Conservation (phyloP, 176 grass and related monocot species). For the Aegilops tauschii region DNA sequence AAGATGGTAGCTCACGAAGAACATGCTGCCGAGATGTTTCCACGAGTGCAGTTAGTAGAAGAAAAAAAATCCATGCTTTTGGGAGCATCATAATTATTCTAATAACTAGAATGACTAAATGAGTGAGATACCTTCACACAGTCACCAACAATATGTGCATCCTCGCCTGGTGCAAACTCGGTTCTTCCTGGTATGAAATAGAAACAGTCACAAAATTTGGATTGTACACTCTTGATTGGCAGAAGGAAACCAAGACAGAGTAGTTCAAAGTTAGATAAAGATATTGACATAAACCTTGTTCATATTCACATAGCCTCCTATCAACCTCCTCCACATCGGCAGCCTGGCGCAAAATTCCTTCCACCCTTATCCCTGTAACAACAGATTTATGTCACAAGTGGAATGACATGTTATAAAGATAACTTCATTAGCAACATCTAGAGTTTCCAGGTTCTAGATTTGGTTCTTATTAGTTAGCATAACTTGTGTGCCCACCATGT, state of each 20-base stretch:
- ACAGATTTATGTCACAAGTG: conserved; percentile 33
- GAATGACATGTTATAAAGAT: conserved; percentile 16
- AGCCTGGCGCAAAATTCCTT: conserved; percentile 95
- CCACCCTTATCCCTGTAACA: conserved; percentile 83
- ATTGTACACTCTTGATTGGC: conserved; percentile 17
- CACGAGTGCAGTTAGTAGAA: conserved; percentile 15
- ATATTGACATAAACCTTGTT: conserved; percentile 72
- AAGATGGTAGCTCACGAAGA: conserved; percentile 96
- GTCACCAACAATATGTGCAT: conserved; percentile 94
- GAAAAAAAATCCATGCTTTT: neutral
- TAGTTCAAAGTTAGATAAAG: conserved; percentile 26
- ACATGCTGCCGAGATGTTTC: conserved; percentile 62
- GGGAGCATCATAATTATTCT: neutral
- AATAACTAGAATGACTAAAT: conserved; percentile 4
- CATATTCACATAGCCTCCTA: conserved; percentile 85
- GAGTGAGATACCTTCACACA: conserved; percentile 81
- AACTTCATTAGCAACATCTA: conserved; percentile 21
- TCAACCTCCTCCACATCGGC: conserved; percentile 99
- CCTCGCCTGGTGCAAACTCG: conserved; percentile 86
- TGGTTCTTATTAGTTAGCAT: conserved; percentile 18
- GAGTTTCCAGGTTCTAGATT: conserved; percentile 14
- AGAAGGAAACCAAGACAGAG: conserved; percentile 14
- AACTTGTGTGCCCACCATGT: conserved; percentile 57
- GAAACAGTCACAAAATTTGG: conserved; percentile 29
- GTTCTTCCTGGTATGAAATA: conserved; percentile 61